These are phyloP conservation scores for Grigorovia jiainica DNA, from an alignment of 805 yeast genomes.

Conservation along the genomic window DNA sequence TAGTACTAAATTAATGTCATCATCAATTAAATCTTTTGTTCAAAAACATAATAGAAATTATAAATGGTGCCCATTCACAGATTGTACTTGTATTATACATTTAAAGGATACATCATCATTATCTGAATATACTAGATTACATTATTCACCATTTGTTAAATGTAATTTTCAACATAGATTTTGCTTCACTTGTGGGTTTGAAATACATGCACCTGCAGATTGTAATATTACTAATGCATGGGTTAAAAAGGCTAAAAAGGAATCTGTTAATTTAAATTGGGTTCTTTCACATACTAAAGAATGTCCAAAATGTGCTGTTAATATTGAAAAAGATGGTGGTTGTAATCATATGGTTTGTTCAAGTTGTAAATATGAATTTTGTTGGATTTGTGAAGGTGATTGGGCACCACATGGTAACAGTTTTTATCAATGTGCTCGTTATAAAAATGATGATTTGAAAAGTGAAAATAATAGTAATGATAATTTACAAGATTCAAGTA, in stretches of 20 bases:
- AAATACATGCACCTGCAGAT: conserved; percentile 78
- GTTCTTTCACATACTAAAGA: conserved; percentile 71
- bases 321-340: conserved; percentile 91
- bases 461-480: conserved; percentile 7
- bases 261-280: conserved; percentile 85
- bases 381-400: conserved; percentile 81
- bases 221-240: conserved; percentile 62
- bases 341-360: conserved; percentile 93
- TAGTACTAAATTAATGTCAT: conserved; percentile 25
- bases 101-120: conserved; percentile 24
- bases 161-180: conserved; percentile 63
- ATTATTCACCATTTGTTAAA: conserved; percentile 51
- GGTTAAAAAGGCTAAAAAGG: conserved; percentile 74
- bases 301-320: conserved; percentile 73
- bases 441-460: conserved; percentile 33
- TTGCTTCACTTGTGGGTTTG: conserved; percentile 67
- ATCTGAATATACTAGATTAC: conserved; percentile 20
- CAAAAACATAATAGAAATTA: conserved; percentile 38
- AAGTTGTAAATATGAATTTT: conserved; percentile 69
- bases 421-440: conserved; percentile 61
- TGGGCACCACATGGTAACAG: conserved; percentile 65
- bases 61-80: conserved; percentile 81
- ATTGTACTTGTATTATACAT: conserved; percentile 54
- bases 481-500: conserved; percentile 28
- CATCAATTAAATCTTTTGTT: conserved; percentile 41